Evolutionary conservation across 2,329 filamentous ascomycete genomes (phyloP).

Genomic region (Fusarium anthophilum): DNA sequence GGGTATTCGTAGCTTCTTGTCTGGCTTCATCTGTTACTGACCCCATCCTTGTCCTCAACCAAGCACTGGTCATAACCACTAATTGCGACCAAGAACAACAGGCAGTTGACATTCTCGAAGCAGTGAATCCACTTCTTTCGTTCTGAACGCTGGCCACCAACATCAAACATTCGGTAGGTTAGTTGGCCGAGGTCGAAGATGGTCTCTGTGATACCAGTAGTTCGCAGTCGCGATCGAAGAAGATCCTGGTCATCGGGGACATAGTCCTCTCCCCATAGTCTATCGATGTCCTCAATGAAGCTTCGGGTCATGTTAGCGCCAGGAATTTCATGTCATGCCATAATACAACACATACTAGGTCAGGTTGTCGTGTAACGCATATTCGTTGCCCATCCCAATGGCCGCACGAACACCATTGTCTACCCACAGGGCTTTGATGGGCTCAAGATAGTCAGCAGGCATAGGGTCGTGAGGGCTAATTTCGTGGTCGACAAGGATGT

Average conservation of each 20-base stretch:
- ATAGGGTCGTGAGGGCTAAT: conserved; percentile 84
- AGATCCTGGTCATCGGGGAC: conserved; percentile 95
- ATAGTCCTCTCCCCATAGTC: conserved; percentile 80
- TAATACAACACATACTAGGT: conserved; percentile 74
- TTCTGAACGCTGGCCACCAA: conserved; percentile 90
- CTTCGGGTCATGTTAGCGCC: conserved; percentile 56
- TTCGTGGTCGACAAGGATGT: conserved; percentile 82
- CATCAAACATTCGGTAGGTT: conserved; percentile 97
- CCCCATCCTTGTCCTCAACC: conserved; percentile 95
- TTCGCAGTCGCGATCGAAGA: conserved; percentile 86
- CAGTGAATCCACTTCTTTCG: conserved; percentile 98
- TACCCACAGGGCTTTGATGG: conserved; percentile 85
- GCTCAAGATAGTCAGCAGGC: conserved; percentile 78
- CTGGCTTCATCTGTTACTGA: conserved; percentile 58
- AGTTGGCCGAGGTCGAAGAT: conserved; percentile 91
- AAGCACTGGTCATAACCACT: conserved; percentile 97
- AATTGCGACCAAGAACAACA: conserved; percentile 93
- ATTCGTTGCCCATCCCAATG: conserved; percentile 95
- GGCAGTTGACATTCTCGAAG: conserved; percentile 91
- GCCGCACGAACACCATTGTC: conserved; percentile 86
- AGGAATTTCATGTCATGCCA: not conserved
- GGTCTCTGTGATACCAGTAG: conserved; percentile 95
- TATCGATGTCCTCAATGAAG: conserved; percentile 83
- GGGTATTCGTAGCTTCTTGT: not conserved
- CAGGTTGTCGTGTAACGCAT: conserved; percentile 94